Conservation (phyloP, 2,329 filamentous ascomycete genomes). For the Colletotrichum euphorbiae region DNA sequence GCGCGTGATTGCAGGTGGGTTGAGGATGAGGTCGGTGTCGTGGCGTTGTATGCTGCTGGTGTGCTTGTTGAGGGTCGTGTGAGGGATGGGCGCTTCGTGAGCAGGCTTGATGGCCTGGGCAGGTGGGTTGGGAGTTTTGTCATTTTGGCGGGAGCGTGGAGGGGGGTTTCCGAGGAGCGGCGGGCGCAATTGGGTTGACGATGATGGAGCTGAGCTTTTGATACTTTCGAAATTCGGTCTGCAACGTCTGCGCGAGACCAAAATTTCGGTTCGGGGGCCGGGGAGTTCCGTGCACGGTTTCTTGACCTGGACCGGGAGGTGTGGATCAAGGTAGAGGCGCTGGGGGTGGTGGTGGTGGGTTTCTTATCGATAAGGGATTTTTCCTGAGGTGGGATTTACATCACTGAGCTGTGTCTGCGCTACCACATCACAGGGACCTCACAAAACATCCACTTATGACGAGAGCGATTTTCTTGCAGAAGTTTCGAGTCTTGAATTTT, state of each 20-base stretch:
- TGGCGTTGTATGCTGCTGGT: slow-evolving; percentile 45
- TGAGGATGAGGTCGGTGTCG: slow-evolving; percentile 9
- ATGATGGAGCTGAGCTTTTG: neutral
- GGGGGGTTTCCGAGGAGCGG: neutral
- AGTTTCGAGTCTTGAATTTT: too few species aligned
- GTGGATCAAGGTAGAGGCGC: neutral
- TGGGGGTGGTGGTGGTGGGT: neutral
- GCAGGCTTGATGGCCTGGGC: slow-evolving; percentile 24
- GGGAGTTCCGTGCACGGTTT: slow-evolving; percentile 33
- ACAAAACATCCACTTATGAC: too few species aligned
- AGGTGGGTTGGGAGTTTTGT: slow-evolving; percentile 37
- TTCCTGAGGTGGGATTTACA: slow-evolving; percentile 33
- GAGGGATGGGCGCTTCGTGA: slow-evolving; percentile 10
- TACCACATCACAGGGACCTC: neutral
- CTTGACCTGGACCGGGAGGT: neutral
- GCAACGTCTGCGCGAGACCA: slow-evolving; percentile 4
- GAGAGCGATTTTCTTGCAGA: too few species aligned
- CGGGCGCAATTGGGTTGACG: slow-evolving; percentile 4
- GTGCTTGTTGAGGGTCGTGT: slow-evolving; percentile 42
- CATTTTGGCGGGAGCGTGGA: slow-evolving; percentile 22
- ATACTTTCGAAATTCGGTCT: too few species aligned
- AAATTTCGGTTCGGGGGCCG: slow-evolving; percentile 37
- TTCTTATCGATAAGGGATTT: slow-evolving; percentile 39
- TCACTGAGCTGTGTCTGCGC: slow-evolving; percentile 26
- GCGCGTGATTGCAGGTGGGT: slow-evolving; percentile 71